Evolutionary conservation across 129 eudicot genomes (phyloP).

Genomic region (Flaveria robusta): DNA sequence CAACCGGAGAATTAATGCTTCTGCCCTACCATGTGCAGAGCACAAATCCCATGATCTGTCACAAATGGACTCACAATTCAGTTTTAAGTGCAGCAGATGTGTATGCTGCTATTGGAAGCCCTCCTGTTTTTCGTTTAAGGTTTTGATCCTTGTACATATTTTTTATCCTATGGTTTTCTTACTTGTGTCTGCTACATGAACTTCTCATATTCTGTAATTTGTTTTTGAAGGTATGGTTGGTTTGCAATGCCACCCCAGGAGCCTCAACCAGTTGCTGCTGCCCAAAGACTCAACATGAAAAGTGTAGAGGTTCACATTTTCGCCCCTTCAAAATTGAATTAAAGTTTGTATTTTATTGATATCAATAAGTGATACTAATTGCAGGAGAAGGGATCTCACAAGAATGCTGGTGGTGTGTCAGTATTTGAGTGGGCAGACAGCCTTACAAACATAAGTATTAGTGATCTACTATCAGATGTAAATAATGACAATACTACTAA

Average conservation of each 20-base stretch:
- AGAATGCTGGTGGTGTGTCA: conserved; percentile 43
- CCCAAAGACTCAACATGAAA: conserved; percentile 26
- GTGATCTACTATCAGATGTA: conserved; percentile 68
- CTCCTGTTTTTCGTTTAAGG: conserved; percentile 83
- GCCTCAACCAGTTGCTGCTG: conserved; percentile 29
- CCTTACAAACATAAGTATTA: conserved; percentile 77
- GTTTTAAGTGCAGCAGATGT: conserved; percentile 79
- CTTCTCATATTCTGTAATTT: conserved; percentile 15
- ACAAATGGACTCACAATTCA: conserved; percentile 77
- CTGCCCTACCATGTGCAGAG: conserved; percentile 58
- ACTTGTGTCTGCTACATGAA: conserved; percentile 19
- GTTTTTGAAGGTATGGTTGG: conserved; percentile 73
- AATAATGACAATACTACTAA: neutral
- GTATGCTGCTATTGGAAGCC: conserved; percentile 67
- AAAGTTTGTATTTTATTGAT: conserved; percentile 2
- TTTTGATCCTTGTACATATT: conserved; percentile 32
- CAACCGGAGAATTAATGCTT: conserved; percentile 70
- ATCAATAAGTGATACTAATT: neutral
- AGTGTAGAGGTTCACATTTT: conserved; percentile 24
- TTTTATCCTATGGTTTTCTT: conserved; percentile 12
- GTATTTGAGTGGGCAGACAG: conserved; percentile 93
- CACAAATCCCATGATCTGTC: conserved; percentile 41
- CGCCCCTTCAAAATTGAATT: neutral
- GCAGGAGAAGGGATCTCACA: conserved; percentile 45
- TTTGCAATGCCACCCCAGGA: conserved; percentile 35